Evolutionary conservation across 1,284 basidiomycete species (phyloP).

Genomic region (Irpex lacteus): DNA sequence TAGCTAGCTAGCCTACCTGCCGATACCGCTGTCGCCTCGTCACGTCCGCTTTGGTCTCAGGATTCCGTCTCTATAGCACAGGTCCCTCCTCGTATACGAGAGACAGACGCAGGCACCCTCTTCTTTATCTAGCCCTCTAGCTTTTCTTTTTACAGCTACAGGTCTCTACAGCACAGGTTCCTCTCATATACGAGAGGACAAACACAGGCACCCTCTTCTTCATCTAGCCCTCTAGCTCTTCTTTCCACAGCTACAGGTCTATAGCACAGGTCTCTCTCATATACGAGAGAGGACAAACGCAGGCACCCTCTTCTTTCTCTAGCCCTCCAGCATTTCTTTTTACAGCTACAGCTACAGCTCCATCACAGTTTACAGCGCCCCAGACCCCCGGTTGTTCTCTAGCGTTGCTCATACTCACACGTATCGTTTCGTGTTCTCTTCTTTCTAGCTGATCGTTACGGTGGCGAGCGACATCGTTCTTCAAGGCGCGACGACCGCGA

Average conservation of each 20-base stretch:
- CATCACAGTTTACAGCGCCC: neutral
- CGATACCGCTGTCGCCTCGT: neutral
- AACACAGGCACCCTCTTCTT: too few relatives aligned
- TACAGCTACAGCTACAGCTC: neutral
- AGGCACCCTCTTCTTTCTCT: too few relatives aligned
- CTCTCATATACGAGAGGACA: slow-evolving; percentile 5
- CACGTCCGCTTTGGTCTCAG: neutral
- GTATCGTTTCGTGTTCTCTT: slow-evolving; percentile 13
- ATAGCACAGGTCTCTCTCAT: neutral
- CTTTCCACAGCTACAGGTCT: slow-evolving; percentile 5
- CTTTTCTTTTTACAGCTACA: slow-evolving; percentile 8
- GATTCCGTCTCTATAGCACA: neutral
- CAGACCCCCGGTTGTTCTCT: neutral
- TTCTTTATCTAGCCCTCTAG: neutral
- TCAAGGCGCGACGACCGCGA: slow-evolving; percentile 48
- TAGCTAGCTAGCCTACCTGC: slow-evolving; percentile 45
- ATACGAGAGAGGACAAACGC: neutral
- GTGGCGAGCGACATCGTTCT: slow-evolving; percentile 45
- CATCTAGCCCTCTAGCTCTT: slow-evolving; percentile 2
- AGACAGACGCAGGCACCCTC: neutral
- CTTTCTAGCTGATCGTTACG: slow-evolving; percentile 31
- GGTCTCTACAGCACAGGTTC: neutral
- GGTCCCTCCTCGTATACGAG: slow-evolving; percentile 2
- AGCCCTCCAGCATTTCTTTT: slow-evolving; percentile 8
- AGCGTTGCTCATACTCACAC: slow-evolving; percentile 25